phyloP scores from a whole-genome alignment of 139 green algal species.

The Trebouxia sp. region DNA sequence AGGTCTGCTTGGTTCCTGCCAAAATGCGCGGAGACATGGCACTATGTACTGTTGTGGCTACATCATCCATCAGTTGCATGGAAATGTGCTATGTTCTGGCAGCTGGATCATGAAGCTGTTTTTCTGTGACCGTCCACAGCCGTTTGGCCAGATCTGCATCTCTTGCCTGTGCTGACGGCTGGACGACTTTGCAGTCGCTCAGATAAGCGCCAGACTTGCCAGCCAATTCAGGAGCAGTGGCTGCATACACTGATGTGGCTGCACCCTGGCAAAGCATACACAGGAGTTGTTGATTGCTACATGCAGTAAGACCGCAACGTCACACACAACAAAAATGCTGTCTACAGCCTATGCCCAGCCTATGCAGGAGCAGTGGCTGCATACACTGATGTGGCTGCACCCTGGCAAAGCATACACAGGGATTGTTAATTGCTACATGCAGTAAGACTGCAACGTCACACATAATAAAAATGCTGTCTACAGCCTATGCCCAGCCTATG shows the following conservation, averaged over 20 bases:
- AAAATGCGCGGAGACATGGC: too few relatives aligned
- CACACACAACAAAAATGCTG: not conserved
- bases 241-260: constrained; percentile 28
- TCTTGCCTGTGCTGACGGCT: not conserved
- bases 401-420: not conserved
- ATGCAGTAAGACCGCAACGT: not conserved
- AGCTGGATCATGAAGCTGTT: too few relatives aligned
- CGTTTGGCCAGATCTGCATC: constrained; percentile 5
- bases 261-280: not conserved
- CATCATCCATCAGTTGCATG: too few relatives aligned
- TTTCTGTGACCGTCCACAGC: constrained; percentile 7
- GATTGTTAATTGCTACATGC: not conserved
- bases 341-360: too few relatives aligned
- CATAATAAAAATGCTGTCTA: not conserved
- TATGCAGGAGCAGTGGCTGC: too few relatives aligned
- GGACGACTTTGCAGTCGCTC: not conserved
- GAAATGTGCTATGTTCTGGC: too few relatives aligned
- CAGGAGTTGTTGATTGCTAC: not conserved
- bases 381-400: too few relatives aligned
- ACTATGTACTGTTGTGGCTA: too few relatives aligned
- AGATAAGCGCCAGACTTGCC: constrained; percentile 19
- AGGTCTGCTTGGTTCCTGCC: too few relatives aligned
- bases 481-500: too few relatives aligned
- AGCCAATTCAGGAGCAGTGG: not conserved
- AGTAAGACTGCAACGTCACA: not conserved